phyloP scores from a whole-genome alignment of 495 filamentous ascomycete genomes.

The Clohesyomyces aquaticus region DNA sequence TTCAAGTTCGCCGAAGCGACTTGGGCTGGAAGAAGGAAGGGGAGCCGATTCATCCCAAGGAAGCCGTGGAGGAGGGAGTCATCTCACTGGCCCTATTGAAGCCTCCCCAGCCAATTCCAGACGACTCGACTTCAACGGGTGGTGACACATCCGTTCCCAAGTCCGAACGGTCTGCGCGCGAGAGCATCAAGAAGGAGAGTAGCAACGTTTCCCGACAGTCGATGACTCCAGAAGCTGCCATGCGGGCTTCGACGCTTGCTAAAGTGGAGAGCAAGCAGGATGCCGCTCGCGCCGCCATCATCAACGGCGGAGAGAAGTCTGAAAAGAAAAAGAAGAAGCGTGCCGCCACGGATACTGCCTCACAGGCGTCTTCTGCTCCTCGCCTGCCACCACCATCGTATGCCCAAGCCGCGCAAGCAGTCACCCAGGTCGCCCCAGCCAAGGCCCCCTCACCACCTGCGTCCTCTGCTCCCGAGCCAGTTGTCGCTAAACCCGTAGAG shows the following conservation, averaged over 20 bases:
- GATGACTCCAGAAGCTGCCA: conserved; percentile 39
- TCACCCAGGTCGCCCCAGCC: conserved; percentile 5
- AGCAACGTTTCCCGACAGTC: conserved; percentile 51
- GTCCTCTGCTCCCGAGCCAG: neutral
- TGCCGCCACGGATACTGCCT: conserved; percentile 24
- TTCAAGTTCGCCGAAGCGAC: conserved; percentile 82
- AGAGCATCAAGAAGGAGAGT: conserved; percentile 50
- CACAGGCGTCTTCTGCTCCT: conserved; percentile 42
- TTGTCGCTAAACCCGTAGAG: neutral
- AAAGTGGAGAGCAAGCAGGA: conserved; percentile 51
- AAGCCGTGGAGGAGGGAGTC: conserved; percentile 69
- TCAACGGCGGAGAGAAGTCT: conserved; percentile 47
- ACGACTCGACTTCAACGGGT: conserved; percentile 55
- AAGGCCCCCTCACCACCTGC: conserved; percentile 25
- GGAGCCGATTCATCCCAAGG: conserved; percentile 74
- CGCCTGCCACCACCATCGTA: conserved; percentile 33
- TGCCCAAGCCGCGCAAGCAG: conserved; percentile 38
- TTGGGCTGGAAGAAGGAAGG: conserved; percentile 87
- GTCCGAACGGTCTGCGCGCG: conserved; percentile 32
- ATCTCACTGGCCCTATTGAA: conserved; percentile 59
- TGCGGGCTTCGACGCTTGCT: conserved; percentile 40
- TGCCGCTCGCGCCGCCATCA: conserved; percentile 45
- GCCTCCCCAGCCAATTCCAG: conserved; percentile 42
- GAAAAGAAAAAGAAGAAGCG: conserved; percentile 57
- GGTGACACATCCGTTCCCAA: conserved; percentile 45